These are phyloP conservation scores for Xylariaceae sp. DNA, from an alignment of 2,329 filamentous ascomycete species.

Conservation along the genomic window DNA sequence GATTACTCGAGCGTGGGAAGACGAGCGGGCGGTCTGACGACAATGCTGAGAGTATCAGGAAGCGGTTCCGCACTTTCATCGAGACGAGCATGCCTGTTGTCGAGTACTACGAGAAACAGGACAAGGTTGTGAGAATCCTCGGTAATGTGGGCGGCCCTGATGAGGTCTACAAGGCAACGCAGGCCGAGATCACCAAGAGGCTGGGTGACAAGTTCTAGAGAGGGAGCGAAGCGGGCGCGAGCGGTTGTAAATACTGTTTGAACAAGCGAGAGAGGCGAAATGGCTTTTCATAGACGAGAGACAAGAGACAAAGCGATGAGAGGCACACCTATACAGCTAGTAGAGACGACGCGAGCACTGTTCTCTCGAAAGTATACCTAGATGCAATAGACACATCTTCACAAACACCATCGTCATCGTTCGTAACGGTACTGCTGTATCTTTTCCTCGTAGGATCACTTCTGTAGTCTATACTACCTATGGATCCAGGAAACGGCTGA, in stretches of 20 bases:
- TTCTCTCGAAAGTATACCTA: too few species aligned
- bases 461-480: too few species aligned
- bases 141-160: constrained; percentile 63
- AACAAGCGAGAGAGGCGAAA: too few species aligned
- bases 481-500: neutral
- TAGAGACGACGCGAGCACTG: too few species aligned
- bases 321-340: too few species aligned
- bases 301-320: too few species aligned
- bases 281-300: too few species aligned
- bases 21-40: constrained; percentile 89
- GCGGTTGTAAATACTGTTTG: neutral
- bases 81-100: constrained; percentile 98
- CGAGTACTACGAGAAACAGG: constrained; percentile 72
- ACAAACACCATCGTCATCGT: too few species aligned
- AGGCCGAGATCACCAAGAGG: constrained; percentile 45
- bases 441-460: too few species aligned
- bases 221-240: neutral
- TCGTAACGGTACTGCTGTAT: too few species aligned
- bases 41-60: constrained; percentile 92
- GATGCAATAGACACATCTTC: too few species aligned
- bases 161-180: constrained; percentile 53
- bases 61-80: constrained; percentile 90
- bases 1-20: constrained; percentile 84
- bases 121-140: constrained; percentile 74
- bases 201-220: constrained; percentile 41